These are phyloP conservation scores for Penicillium oxalicum DNA, from an alignment of 2,329 filamentous ascomycete genomes.

Conservation along the genomic window DNA sequence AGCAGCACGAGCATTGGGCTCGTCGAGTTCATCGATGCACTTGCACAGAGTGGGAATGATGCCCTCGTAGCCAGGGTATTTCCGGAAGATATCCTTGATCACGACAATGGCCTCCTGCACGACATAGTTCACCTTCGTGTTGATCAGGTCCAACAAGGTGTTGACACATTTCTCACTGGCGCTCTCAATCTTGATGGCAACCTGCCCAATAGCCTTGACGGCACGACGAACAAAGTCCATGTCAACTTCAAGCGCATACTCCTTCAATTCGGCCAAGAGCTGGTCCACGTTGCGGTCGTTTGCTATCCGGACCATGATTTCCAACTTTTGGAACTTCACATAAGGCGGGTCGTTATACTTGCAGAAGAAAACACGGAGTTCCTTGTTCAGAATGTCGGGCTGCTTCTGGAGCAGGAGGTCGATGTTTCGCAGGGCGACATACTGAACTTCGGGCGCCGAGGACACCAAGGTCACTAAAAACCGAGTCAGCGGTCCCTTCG, in stretches of 20 bases:
- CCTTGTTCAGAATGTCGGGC: constrained; percentile 93
- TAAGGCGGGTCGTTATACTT: constrained; percentile 99
- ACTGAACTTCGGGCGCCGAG: constrained; percentile 93
- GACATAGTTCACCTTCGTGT: constrained; percentile 97
- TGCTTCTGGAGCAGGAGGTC: constrained; percentile 93
- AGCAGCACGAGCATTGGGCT: constrained; percentile 81
- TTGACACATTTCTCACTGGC: constrained; percentile 95
- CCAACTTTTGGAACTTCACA: constrained; percentile 93
- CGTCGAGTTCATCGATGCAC: constrained; percentile 93
- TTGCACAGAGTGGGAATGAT: constrained; percentile 95
- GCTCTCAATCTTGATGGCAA: constrained; percentile 95
- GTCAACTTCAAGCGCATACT: constrained; percentile 95
- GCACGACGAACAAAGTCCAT: constrained; percentile 97
- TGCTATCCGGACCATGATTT: constrained; percentile 98
- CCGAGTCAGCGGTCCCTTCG: constrained; percentile 17
- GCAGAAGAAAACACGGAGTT: constrained; percentile 98
- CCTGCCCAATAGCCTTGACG: constrained; percentile 93
- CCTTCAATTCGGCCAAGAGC: constrained; percentile 85
- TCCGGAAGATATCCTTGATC: constrained; percentile 96
- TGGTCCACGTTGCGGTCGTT: constrained; percentile 97
- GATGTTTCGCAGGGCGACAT: constrained; percentile 93
- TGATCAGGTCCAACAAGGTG: constrained; percentile 84
- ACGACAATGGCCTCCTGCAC: constrained; percentile 98
- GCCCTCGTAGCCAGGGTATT: constrained; percentile 95
- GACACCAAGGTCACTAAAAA: constrained; percentile 84